phyloP scores from a whole-genome alignment of 768 basidiomycete genomes.

The Hydnomerulius pinastri region DNA sequence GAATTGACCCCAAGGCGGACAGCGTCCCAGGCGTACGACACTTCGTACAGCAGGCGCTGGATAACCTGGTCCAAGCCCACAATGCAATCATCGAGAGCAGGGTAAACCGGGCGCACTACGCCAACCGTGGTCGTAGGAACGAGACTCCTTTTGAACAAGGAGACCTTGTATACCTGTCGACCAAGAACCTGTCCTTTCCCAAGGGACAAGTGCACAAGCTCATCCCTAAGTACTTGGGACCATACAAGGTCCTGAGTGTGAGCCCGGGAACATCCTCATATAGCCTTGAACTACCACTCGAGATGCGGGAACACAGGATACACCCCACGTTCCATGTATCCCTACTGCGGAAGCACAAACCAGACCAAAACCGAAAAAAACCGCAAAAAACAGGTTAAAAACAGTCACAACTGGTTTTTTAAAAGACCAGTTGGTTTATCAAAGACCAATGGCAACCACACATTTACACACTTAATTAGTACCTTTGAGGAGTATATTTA shows the following conservation, averaged over 20 bases:
- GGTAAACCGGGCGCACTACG: constrained; percentile 30
- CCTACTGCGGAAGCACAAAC: constrained; percentile 23
- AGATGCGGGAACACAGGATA: constrained; percentile 24
- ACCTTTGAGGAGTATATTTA: too few species aligned
- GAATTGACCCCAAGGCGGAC: constrained; percentile 6
- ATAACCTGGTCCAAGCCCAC: constrained; percentile 33
- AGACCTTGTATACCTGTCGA: constrained; percentile 31
- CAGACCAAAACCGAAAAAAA: too few species aligned
- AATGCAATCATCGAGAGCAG: constrained; percentile 38
- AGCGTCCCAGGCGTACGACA: constrained; percentile 21
- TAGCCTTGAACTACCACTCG: constrained; percentile 26
- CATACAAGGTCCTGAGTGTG: constrained; percentile 24
- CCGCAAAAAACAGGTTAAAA: too few species aligned
- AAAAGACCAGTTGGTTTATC: too few species aligned
- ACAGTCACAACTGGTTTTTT: too few species aligned
- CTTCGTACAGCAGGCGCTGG: constrained; percentile 26
- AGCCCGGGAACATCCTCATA: constrained; percentile 22
- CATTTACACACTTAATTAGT: too few species aligned
- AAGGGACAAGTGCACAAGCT: constrained; percentile 33
- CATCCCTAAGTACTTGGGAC: constrained; percentile 38
- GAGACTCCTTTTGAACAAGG: constrained; percentile 21
- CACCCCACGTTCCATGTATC: constrained; percentile 36
- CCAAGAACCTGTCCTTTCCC: constrained; percentile 30
- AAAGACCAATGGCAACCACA: too few species aligned
- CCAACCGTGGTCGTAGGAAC: constrained; percentile 24